Base-by-base conservation (phyloP, 163 green algal genomes). In the Scenedesmus sp. region DNA sequence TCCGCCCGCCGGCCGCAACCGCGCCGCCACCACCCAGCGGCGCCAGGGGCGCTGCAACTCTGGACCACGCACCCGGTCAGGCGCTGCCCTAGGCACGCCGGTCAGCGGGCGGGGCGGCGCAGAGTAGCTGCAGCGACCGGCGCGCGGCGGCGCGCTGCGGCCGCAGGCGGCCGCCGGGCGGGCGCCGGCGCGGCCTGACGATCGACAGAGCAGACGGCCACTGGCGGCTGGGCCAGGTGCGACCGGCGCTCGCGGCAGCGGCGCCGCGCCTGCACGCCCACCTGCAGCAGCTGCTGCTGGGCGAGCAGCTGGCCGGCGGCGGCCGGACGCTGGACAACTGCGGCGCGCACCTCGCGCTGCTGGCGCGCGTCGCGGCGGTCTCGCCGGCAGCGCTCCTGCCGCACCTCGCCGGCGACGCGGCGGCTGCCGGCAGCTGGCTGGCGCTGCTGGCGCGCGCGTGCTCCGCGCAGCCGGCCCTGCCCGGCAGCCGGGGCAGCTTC, bases 201-300 rank as follows among this genome's bases (percentile, higher is more conserved):
- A n/a, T n/a, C n/a, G n/a, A n/a, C n/a, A n/a, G n/a, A n/a, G n/a
- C n/a, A n/a, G n/a, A n/a, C n/a, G 29, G 36, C 2, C 53, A 66
- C 69, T 67, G 53, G 53, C 69, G 47, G 4, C 45, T 67, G 24
- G 66, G 53, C 28, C 69, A 67, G 39, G 17, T 77, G 17, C 15
- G 28, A 17, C 69, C 53, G 14, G 26, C 57, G n/a, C 66, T 53
- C 53, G 2, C 36, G 2, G 36, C 29, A 34, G 54, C 67, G 3
- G 64, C 67, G 39, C 34, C 29, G 53, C 67, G 47, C 10, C 33
- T 65, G 22, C 29, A 65, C 20, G 50, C 64, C 33, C 67, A 64
- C 28, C 26, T 76, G 3, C 13, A 76, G 67, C 51, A 56, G 51
- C 11, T 56, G 67, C 67, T 54, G 31, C 31, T 18, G 26, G 2